Evolutionary conservation across 306 rosid species (phyloP), one percentile per base, ranked within the genome.

Genomic region (Rosa multiflora): DNA sequence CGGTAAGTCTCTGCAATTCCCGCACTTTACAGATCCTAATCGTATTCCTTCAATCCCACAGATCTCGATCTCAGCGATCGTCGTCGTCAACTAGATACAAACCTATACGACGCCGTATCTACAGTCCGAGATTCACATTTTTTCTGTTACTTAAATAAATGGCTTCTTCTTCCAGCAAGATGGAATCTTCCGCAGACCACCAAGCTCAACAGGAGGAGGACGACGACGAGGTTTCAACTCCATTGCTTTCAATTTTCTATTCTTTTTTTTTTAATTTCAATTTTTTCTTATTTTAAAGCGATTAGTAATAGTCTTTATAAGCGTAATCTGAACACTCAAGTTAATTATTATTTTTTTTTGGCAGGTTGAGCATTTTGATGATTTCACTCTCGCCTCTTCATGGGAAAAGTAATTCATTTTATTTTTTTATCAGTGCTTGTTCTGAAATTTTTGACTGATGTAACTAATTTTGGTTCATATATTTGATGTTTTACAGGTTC

Each of bases 331-430:
- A 21, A 39, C 37, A 32, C 10, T 21, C 4, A 40, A 55, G 10
- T 8, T 14, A 15, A 15, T 68, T 26, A 0, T 26, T 26, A 29
- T 73, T 46, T 43, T 32, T 49, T 77, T 61, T 32, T 32, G 37
- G 85, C 93, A 95, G 99, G 81, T 89, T 79, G 98, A 95, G 85
- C 97, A 95, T 85, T 95, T 95, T 58, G 98, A 92, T 78, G 99
- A 95, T 87, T 95, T 95, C 90, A 95, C 99, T 53, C 87, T 95
- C 44, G 99, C 99, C 37, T 91, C 99, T 64, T 85, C 98, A 21
- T 95, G 99, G 99, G 99, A 95, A 87, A 90, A 96, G 99, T 95
- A 80, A 39, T 52, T 72, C 42, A 58, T 46, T 18, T 53, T n/a
- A 32, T 9, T 21, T 40, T 13, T 23, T 17, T 23, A 35, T 21